Evolutionary conservation across 2,329 filamentous ascomycete genomes (phyloP).

Genomic region (Anthostomella pinea): DNA sequence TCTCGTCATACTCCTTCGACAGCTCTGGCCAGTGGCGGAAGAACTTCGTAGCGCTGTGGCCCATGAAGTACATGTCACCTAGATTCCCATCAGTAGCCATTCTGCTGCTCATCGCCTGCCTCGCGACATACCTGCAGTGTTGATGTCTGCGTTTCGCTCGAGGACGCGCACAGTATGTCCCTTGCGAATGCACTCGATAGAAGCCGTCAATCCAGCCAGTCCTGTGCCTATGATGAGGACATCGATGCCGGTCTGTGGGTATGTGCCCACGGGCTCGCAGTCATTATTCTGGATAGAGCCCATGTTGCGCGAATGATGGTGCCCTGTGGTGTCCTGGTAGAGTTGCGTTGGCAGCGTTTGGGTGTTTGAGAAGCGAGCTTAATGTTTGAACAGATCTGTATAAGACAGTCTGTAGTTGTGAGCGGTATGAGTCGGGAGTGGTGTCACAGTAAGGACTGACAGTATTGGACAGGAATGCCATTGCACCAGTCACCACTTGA

Average conservation of each 20-base stretch:
- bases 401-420: too few relatives aligned
- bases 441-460: too few relatives aligned
- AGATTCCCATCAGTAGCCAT: conserved; percentile 4
- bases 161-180: conserved; percentile 52
- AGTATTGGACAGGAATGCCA: too few relatives aligned
- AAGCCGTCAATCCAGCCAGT: conserved; percentile 59
- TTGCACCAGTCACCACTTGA: too few relatives aligned
- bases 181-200: conserved; percentile 59
- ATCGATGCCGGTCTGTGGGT: conserved; percentile 44
- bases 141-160: conserved; percentile 47
- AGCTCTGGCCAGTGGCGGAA: conserved; percentile 55
- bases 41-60: conserved; percentile 52
- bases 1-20: conserved; percentile 46
- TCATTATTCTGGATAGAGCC: conserved; percentile 32
- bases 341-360: conserved; percentile 2
- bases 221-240: conserved; percentile 54
- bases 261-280: conserved; percentile 49
- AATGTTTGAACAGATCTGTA: too few relatives aligned
- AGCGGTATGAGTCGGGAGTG: too few relatives aligned
- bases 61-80: conserved; percentile 62
- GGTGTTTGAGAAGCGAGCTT: too few relatives aligned
- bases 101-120: background rate
- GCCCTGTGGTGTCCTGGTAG: conserved; percentile 1
- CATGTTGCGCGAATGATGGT: conserved; percentile 16
- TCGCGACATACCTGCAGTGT: conserved; percentile 45